phyloP scores from a whole-genome alignment of 768 basidiomycete genomes.

The Collybiopsis confluens region DNA sequence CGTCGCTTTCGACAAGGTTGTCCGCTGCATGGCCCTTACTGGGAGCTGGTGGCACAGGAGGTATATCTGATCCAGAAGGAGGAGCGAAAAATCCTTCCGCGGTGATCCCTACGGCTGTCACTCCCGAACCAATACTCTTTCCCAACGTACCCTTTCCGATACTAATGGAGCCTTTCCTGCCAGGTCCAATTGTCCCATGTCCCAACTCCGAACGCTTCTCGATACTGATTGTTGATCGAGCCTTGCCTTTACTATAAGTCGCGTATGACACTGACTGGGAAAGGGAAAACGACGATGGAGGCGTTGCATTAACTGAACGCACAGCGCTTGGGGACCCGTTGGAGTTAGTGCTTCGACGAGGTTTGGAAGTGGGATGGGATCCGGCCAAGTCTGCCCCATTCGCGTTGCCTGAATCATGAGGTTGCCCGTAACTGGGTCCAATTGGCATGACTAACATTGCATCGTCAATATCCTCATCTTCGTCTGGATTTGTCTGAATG shows the following conservation, averaged over 20 bases:
- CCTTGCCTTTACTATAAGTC: slow-evolving; percentile 36
- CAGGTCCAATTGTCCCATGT: slow-evolving; percentile 21
- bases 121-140: slow-evolving; percentile 68
- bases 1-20: neutral
- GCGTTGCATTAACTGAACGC: slow-evolving; percentile 29
- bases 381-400: neutral
- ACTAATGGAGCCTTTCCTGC: slow-evolving; percentile 55
- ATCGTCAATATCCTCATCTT: slow-evolving; percentile 75
- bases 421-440: slow-evolving; percentile 31
- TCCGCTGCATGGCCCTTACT: neutral
- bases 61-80: slow-evolving; percentile 29
- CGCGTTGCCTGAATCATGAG: neutral
- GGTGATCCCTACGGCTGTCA: slow-evolving; percentile 72
- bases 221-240: slow-evolving; percentile 62
- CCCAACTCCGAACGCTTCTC: slow-evolving; percentile 37
- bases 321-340: slow-evolving; percentile 16
- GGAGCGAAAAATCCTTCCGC: slow-evolving; percentile 76
- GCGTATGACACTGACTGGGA: slow-evolving; percentile 14
- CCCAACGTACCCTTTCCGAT: slow-evolving; percentile 57
- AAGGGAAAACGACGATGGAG: slow-evolving; percentile 13
- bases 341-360: slow-evolving; percentile 35
- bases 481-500: slow-evolving; percentile 32
- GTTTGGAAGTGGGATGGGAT: slow-evolving; percentile 24
- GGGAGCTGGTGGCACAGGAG: slow-evolving; percentile 25
- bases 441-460: slow-evolving; percentile 72